Conservation (phyloP, 2,329 filamentous ascomycete genomes). For the Boeremia lycopersici region DNA sequence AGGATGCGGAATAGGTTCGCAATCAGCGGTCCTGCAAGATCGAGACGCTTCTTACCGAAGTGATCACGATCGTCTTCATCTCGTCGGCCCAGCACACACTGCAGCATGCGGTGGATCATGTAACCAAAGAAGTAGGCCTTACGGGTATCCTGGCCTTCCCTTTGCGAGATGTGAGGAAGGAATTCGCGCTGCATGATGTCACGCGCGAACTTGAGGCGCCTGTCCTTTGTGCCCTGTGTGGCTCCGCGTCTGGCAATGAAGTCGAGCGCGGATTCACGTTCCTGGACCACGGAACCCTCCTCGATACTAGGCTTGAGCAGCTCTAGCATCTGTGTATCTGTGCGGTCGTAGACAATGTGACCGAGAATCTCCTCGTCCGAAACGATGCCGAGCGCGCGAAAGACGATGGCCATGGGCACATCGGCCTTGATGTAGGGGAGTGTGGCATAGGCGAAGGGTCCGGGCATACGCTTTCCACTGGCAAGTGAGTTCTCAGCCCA, state of each 20-base stretch:
- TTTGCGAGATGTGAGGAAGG: conserved; percentile 93
- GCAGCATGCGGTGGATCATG: conserved; percentile 95
- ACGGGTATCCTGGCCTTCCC: conserved; percentile 89
- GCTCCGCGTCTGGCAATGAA: conserved; percentile 93
- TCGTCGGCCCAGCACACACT: conserved; percentile 88
- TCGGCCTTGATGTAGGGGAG: conserved; percentile 94
- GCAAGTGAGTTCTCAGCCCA: conserved; percentile 83
- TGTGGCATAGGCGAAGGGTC: conserved; percentile 86
- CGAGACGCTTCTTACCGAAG: conserved; percentile 97
- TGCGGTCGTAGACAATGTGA: conserved; percentile 95
- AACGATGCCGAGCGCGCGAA: conserved; percentile 92
- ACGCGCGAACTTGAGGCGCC: conserved; percentile 88
- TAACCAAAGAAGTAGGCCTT: conserved; percentile 99
- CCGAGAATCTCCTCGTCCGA: conserved; percentile 98
- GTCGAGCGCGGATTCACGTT: conserved; percentile 90
- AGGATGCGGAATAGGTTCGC: conserved; percentile 95
- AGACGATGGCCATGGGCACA: conserved; percentile 92
- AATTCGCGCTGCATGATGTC: conserved; percentile 98
- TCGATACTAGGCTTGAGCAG: conserved; percentile 97
- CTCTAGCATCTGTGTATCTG: conserved; percentile 95
- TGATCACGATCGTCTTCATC: conserved; percentile 98
- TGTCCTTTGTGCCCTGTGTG: conserved; percentile 76
- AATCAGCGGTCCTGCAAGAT: conserved; percentile 90
- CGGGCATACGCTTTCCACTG: conserved; percentile 77
- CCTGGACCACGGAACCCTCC: conserved; percentile 94